Percentiles rank a stretch among this genome's conserved stretches.
Evolutionary conservation across 768 basidiomycete species (phyloP).

Genomic region (Megacollybia marginata): DNA sequence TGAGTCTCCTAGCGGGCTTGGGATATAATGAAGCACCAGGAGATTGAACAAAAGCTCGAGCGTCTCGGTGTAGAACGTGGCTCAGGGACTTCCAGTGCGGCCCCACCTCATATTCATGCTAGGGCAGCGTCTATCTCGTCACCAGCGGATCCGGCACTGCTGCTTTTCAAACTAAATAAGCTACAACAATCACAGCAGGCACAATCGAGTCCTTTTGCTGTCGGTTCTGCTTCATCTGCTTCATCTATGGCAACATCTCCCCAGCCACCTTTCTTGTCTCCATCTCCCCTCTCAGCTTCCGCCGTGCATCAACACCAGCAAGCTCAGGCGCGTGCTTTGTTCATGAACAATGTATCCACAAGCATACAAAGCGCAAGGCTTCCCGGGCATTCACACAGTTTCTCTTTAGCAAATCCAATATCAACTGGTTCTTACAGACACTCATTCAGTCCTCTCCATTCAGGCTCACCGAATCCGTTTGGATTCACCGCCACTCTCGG

Average conservation of each 20-base stretch:
- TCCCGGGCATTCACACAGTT: too few relatives aligned
- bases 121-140: slow-evolving; percentile 86
- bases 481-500: too few relatives aligned
- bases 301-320: too few relatives aligned
- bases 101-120: slow-evolving; percentile 60
- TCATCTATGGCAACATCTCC: slow-evolving; percentile 60
- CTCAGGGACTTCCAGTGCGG: slow-evolving; percentile 33
- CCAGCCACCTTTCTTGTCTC: slow-evolving; percentile 36
- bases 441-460: too few relatives aligned
- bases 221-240: slow-evolving; percentile 24
- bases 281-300: background rate
- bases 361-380: too few relatives aligned
- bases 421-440: too few relatives aligned
- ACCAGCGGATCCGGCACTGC: slow-evolving; percentile 79
- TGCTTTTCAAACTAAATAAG: slow-evolving; percentile 80
- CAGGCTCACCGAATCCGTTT: too few relatives aligned
- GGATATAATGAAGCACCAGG: slow-evolving; percentile 62
- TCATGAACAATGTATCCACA: too few relatives aligned
- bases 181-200: slow-evolving; percentile 60
- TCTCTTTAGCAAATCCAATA: too few relatives aligned
- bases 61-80: slow-evolving; percentile 73
- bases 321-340: too few relatives aligned
- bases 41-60: slow-evolving; percentile 77
- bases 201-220: too few relatives aligned
- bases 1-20: slow-evolving; percentile 49